A percentile compares a stretch with the other conserved stretches of the same genome.
Evolutionary conservation across 345 rosid species (phyloP).

Genomic region (Ceriops tagal): DNA sequence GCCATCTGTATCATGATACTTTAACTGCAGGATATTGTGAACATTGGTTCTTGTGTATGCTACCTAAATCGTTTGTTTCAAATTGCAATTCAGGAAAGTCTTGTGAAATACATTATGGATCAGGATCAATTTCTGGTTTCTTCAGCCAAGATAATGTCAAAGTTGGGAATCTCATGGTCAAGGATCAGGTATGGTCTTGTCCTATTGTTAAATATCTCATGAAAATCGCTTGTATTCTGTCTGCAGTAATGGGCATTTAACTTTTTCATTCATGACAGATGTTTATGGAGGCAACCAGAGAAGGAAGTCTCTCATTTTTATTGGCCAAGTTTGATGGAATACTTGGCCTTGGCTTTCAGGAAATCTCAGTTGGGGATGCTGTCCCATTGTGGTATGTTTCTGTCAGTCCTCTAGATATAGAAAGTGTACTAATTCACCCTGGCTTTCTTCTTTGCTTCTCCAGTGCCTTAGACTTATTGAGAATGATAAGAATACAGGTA

Average conservation of each 20-base stretch:
- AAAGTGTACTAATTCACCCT: no score
- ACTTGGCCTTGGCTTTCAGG: slow-evolving; percentile 76
- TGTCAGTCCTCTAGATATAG: background rate
- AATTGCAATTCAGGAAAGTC: slow-evolving; percentile 42
- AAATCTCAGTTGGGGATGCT: slow-evolving; percentile 61
- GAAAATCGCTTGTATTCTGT: background rate
- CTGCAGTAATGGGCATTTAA: background rate
- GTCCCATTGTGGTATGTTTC: slow-evolving; percentile 59
- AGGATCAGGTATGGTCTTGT: slow-evolving; percentile 49
- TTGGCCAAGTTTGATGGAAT: slow-evolving; percentile 77
- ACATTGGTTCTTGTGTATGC: background rate
- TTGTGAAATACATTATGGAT: slow-evolving; percentile 60
- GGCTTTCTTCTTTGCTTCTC: background rate
- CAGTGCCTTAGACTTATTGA: background rate
- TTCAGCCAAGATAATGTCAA: slow-evolving; percentile 66
- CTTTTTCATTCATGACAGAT: slow-evolving; percentile 34
- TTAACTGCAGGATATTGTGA: background rate
- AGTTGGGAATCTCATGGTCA: slow-evolving; percentile 61
- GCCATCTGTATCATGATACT: background rate
- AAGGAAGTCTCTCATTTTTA: slow-evolving; percentile 50
- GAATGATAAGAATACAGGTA: slow-evolving; percentile 40
- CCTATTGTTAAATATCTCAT: background rate
- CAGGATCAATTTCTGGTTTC: slow-evolving; percentile 72
- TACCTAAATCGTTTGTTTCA: slow-evolving; percentile 4
- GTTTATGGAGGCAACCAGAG: slow-evolving; percentile 68